Evolutionary conservation across 305 asterid species (phyloP), one percentile per base, ranked within the genome.

Genomic region (Striga hermonthica): DNA sequence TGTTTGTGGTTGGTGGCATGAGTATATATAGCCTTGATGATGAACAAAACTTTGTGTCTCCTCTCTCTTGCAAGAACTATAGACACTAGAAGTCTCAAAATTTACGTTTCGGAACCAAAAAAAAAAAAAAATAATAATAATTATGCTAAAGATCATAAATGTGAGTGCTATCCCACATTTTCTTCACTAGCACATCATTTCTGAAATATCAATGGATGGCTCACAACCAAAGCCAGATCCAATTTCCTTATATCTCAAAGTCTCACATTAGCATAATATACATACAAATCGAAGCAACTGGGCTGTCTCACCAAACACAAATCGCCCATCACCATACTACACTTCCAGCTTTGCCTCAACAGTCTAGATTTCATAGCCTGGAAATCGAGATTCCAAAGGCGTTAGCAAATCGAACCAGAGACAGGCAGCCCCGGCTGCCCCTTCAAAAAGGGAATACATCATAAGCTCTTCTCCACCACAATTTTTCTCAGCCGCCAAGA

Each of bases 381-480:
- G 92, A 64, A 90, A 87, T 64, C 88, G 76, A 15, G 96, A 79
- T 3, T 57, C 58, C 35, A 68, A 45, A 0, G 86, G 87, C 11
- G 59, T 31, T 9, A 81, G 64, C 75, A 87, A 53, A 73, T 90
- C 90, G 56, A 87, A 87, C 85, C 84, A 87, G 7, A 90, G 78
- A 75, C 95, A 86, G 28, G 90, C 86, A 11, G 62, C 82, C 3
- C 95, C 92, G 0, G 87, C 92, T 38, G 84, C 73, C 28, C 97
- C 97, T 12, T 87, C 78, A 76, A 79, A 84, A 37, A 87, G 87
- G 11, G 97, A 87, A 60, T 72, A 79, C 0, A 22, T 22, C 31
- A 74, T 16, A 52, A 73, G 78, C 57, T 83, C 86, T 2, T 64
- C 65, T 45, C 67, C 83, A 31, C 60, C 67, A 8, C 54, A 60